Evolutionary conservation across 139 green algal species (phyloP), one percentile per base, ranked within the genome.

Genomic region (Monoraphidium neglectum): DNA sequence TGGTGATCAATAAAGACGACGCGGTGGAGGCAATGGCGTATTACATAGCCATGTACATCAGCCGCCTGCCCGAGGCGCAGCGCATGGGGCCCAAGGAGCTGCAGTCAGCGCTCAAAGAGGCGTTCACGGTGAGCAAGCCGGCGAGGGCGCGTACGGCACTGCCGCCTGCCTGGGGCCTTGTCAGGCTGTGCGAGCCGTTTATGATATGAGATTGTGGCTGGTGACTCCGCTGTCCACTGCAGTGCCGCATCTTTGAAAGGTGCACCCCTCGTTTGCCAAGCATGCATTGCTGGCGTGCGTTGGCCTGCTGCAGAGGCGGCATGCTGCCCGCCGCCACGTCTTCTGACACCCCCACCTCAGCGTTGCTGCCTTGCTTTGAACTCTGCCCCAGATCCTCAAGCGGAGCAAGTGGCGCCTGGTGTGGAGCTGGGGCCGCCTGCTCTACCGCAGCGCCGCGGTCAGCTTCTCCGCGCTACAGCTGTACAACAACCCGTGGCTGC

Each of bases 401-500:
- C 73, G 74, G 32, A 71, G 54, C 47, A 72, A 49, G 16, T 83
- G 67, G 51, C 64, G 72, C 12, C 38, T 76, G 51, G 46, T 85
- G 12, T 59, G 56, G 74, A 60, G 66, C 47, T 78, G 74, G 74
- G 75, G 74, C 13, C 73, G 74, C 49, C 51, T 62, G n/a, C 62
- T 82, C 47, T 78, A 78, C 61, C 53, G 74, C 37, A 59, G 67
- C 18, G 40, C 60, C 4, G 68, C 73, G 15, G 47, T 84, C 26
- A 62, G 67, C 59, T 77, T 77, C 46, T 70, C 64, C 30, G 79
- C 60, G 0, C 35, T 77, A 40, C 64, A 72, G 74, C 43, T 84
- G 49, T 87, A 87, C 63, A 66, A 84, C 35, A 79, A 87, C 72
- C 82, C 82, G 24, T 84, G 78, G 82, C 69, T 87, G 40, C 72